Conservation (phyloP, 176 grass and related monocot species). For the Zea luxurians region DNA sequence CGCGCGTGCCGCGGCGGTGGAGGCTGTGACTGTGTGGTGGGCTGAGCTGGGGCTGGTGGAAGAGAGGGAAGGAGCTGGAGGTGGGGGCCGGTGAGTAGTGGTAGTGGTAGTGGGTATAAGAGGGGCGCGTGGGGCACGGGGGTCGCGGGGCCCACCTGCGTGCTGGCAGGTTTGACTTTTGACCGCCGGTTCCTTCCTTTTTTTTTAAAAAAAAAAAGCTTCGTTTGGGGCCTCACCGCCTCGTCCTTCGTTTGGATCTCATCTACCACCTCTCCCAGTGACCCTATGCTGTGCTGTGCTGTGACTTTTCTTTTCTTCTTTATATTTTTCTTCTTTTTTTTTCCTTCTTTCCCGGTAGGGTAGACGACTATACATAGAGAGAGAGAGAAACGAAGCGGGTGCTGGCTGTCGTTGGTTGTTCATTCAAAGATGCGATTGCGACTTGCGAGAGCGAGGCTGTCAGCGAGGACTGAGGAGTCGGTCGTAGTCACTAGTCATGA, state of each 20-base stretch:
- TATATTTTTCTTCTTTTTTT: too few species aligned
- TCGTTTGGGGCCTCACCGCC: neutral
- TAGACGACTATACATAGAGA: too few species aligned
- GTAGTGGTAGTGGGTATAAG: neutral
- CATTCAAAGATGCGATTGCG: constrained; percentile 31
- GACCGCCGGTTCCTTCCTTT: constrained; percentile 45
- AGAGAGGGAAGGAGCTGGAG: neutral
- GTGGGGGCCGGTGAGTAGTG: constrained; percentile 4
- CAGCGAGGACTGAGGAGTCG: neutral
- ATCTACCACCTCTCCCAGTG: too few species aligned
- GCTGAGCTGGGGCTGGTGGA: neutral
- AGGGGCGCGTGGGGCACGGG: neutral
- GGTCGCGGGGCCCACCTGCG: constrained; percentile 14
- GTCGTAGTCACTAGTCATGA: neutral
- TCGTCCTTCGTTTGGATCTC: constrained; percentile 24
- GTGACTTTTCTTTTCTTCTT: constrained; percentile 16
- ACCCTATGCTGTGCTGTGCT: neutral
- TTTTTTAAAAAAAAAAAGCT: neutral
- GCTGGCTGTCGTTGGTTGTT: neutral
- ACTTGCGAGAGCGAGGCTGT: constrained; percentile 15
- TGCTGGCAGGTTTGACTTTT: constrained; percentile 80
- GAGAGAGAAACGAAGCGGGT: neutral
- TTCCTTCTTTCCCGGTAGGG: too few species aligned
- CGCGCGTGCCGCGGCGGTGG: too few species aligned
- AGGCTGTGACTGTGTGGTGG: neutral